Conservation (phyloP, 2,329 filamentous ascomycete species). For the Trichoderma endophyticum region DNA sequence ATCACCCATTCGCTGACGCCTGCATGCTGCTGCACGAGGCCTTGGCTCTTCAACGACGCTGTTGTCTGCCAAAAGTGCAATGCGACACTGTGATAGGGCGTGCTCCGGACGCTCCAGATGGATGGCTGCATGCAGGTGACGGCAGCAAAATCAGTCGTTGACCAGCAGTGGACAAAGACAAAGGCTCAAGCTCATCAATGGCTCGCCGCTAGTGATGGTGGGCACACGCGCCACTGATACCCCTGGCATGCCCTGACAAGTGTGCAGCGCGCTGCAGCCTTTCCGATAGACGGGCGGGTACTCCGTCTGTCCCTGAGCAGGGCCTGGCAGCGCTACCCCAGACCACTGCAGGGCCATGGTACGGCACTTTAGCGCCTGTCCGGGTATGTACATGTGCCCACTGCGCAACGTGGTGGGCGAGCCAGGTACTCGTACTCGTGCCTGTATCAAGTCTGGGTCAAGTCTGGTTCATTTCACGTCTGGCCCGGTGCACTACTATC, state of each 20-base stretch:
- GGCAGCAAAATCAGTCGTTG: not conserved
- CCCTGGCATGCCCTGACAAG: slow-evolving; percentile 14
- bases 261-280: slow-evolving; percentile 9
- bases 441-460: not conserved
- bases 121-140: slow-evolving; percentile 14
- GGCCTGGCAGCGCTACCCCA: slow-evolving; percentile 18
- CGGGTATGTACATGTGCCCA: not conserved
- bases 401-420: slow-evolving; percentile 1
- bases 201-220: slow-evolving; percentile 4
- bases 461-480: not conserved
- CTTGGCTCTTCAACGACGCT: not conserved
- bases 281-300: slow-evolving; percentile 18
- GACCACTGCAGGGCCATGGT: slow-evolving; percentile 13
- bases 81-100: not conserved
- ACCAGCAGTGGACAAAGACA: not conserved
- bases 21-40: not conserved
- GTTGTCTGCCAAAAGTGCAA: not conserved
- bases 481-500: not conserved
- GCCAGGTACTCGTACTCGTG: not conserved
- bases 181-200: not conserved
- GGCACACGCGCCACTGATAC: slow-evolving; percentile 11
- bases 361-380: slow-evolving; percentile 11
- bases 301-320: slow-evolving; percentile 15
- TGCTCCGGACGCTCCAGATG: not conserved
- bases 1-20: slow-evolving; percentile 2